phyloP scores from a whole-genome alignment of 495 filamentous ascomycete genomes.

The Sabuloglossum arenarium region DNA sequence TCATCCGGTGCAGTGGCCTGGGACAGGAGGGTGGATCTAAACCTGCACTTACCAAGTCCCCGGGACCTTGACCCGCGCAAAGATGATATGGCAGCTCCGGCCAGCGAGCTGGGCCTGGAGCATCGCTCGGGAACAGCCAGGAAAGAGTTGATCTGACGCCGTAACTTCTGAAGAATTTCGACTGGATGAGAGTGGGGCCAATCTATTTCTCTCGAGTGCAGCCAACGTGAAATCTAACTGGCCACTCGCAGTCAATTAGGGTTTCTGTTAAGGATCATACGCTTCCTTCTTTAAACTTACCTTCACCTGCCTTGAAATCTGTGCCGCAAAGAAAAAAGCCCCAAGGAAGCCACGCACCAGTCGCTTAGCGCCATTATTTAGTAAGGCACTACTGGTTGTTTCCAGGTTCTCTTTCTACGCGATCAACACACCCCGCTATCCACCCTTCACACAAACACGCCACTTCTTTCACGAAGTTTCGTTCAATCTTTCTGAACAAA shows the following conservation, averaged over 20 bases:
- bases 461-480: background rate
- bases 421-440: background rate
- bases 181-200: background rate
- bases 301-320: background rate
- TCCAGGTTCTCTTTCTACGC: background rate
- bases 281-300: background rate
- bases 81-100: background rate
- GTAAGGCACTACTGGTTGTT: background rate
- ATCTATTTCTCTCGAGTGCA: background rate
- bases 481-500: slow-evolving; percentile 1
- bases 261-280: background rate
- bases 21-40: background rate
- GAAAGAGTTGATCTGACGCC: background rate
- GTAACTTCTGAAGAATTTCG: background rate
- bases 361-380: slow-evolving; percentile 1
- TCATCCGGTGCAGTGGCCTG: background rate
- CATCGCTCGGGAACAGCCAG: background rate
- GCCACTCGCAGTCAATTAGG: background rate
- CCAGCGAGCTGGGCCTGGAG: too few species aligned
- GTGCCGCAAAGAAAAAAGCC: background rate
- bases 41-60: background rate
- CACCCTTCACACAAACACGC: background rate
- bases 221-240: background rate
- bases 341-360: background rate
- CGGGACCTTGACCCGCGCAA: background rate